These are phyloP conservation scores for Penicillium sp. DNA, from an alignment of 2,329 filamentous ascomycete species.

Conservation along the genomic window DNA sequence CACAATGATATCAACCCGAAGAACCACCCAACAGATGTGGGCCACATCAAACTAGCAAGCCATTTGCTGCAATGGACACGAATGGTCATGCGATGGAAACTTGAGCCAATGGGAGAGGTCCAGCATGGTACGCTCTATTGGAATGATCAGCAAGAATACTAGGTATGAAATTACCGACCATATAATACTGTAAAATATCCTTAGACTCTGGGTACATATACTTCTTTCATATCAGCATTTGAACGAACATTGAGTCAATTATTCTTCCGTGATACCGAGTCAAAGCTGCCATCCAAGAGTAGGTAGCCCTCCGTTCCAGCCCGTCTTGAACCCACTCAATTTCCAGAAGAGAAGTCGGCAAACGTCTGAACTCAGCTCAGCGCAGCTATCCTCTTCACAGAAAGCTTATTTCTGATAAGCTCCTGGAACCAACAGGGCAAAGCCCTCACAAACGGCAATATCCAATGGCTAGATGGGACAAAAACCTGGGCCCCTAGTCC, in stretches of 20 bases:
- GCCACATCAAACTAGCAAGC: constrained; percentile 62
- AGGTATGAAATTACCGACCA: background rate
- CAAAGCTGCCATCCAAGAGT: background rate
- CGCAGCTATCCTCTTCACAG: background rate
- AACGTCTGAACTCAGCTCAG: background rate
- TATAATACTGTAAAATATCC: background rate
- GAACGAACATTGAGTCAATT: no score
- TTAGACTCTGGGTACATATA: background rate
- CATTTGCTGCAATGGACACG: constrained; percentile 61
- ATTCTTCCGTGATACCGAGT: no score
- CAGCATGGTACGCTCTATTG: constrained; percentile 54
- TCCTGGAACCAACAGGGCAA: background rate
- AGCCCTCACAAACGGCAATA: background rate
- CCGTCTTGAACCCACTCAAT: background rate
- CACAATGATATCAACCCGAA: constrained; percentile 62
- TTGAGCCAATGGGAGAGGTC: constrained; percentile 58
- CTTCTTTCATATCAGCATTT: background rate
- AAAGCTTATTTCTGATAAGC: background rate
- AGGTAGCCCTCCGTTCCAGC: background rate
- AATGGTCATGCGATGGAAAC: constrained; percentile 57
- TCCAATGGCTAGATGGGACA: background rate
- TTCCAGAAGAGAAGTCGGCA: background rate
- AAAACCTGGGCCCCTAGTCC: background rate
- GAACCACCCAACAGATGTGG: constrained; percentile 63
- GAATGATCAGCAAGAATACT: constrained; percentile 53